phyloP scores from a whole-genome alignment of 2,329 filamentous ascomycete genomes.

The Gaeumannomyces sp. region DNA sequence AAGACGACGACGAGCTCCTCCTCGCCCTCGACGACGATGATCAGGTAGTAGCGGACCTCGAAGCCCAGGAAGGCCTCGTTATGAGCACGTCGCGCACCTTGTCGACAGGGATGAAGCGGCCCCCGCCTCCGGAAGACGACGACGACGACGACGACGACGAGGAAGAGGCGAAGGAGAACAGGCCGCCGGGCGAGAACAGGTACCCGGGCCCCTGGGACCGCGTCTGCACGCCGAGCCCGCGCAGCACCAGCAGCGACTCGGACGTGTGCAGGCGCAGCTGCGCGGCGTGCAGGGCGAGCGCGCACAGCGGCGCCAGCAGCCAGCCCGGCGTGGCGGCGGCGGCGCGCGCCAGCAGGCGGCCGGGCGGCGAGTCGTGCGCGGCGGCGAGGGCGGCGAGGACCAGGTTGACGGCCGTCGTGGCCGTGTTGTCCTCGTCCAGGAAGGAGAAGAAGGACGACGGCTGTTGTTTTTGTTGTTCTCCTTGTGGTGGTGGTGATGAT shows the following conservation, averaged over 20 bases:
- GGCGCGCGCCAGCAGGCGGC: constrained; percentile 23
- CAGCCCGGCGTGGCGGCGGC: constrained; percentile 31
- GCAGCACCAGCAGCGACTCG: constrained; percentile 83
- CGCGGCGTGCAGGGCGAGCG: constrained; percentile 35
- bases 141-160: too few relatives aligned
- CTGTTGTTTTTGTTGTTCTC: constrained; percentile 3
- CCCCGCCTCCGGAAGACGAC: too few relatives aligned
- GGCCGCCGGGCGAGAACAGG: constrained; percentile 11
- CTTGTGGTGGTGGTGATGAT: constrained; percentile 22
- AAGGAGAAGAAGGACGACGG: constrained; percentile 13
- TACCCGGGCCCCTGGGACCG: constrained; percentile 56
- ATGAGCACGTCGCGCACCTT: constrained; percentile 91
- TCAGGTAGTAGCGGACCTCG: constrained; percentile 81
- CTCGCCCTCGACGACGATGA: constrained; percentile 86
- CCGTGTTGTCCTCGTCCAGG: background rate
- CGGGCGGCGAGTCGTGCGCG: constrained; percentile 26
- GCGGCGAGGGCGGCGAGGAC: constrained; percentile 20
- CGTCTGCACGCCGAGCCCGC: constrained; percentile 87
- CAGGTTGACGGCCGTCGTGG: constrained; percentile 15
- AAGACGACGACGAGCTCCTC: constrained; percentile 92
- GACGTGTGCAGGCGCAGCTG: constrained; percentile 48
- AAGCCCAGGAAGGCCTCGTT: constrained; percentile 94
- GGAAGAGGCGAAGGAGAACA: constrained; percentile 18
- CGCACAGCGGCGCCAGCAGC: constrained; percentile 30
- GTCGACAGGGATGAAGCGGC: constrained; percentile 73